These are phyloP conservation scores for Ettlia oleoabundans DNA, from an alignment of 139 green algal genomes.

Conservation along the genomic window DNA sequence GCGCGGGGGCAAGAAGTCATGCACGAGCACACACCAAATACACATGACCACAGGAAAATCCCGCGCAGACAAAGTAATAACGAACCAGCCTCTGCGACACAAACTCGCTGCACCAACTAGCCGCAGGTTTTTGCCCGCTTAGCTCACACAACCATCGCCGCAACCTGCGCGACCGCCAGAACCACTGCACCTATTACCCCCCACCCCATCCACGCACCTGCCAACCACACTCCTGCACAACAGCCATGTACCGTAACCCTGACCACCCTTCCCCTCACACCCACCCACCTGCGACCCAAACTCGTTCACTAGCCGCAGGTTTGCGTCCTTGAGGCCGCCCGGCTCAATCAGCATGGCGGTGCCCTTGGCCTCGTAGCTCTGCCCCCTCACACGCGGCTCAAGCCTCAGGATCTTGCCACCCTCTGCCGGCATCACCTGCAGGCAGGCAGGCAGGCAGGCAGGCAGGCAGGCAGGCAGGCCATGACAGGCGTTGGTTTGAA, in stretches of 20 bases:
- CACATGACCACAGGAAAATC: background rate
- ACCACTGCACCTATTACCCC: background rate
- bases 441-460: constrained; percentile 39
- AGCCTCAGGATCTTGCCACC: constrained; percentile 45
- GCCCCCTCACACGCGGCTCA: constrained; percentile 36
- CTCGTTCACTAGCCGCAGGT: constrained; percentile 50
- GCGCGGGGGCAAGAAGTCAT: no score
- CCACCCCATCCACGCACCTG: background rate
- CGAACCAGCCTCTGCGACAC: no score
- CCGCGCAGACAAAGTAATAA: background rate
- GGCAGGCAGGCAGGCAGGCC: no score
- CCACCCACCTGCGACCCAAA: constrained; percentile 47
- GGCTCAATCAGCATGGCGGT: background rate
- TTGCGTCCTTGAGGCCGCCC: constrained; percentile 23
- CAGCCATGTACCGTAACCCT: background rate
- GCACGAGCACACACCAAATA: background rate
- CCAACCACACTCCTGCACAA: background rate
- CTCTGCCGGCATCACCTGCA: constrained; percentile 16
- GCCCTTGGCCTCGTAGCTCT: constrained; percentile 27
- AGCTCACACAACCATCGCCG: no score
- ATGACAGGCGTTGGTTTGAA: no score
- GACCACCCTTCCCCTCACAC: background rate
- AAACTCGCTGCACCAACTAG: no score
- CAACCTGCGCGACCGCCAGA: no score
- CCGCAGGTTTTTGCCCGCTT: no score